Base-by-base conservation (phyloP, 1,139 yeast genomes). In the Geotrichum klebahnii region DNA sequence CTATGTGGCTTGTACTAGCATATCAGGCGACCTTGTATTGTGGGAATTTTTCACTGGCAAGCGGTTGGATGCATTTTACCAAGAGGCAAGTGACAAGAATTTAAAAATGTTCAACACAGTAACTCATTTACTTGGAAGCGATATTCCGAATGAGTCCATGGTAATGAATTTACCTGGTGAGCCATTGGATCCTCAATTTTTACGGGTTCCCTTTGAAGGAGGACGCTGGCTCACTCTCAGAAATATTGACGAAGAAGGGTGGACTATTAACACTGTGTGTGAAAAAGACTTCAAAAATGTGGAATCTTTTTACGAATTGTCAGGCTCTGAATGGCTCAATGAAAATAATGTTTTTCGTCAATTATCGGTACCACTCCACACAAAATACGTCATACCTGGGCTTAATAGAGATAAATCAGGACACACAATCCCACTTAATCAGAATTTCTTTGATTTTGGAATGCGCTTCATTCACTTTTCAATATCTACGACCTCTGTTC, bases 221-320 rank as follows among this genome's bases (percentile, higher is more conserved):
- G 63, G 63, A 2, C 37, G 52, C 16, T 58, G 60, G 56, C 32
- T 62, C 4, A 59, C 60, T 42, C 55, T 73, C 5, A 61, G 72
- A 0, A 57, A 72, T 10, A 57, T 80, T 26, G 67, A 67, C 4
- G 82, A 79, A 44, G 77, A 74, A 54, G 79, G 78, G 46, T 81
- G 88, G 87, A 74, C 84, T 1, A 65, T 74, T 10, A 70, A 69
- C 44, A 70, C 72, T 1, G 62, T 81, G 1, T 60, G 64, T 12
- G 63, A 70, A 1, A 56, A 57, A 3, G 71, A 67, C 55, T 82
- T 83, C 66, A 70, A 72, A 52, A 68, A 68, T 12, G 87, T 82
- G 1, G 65, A 67, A 23, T 72, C 78, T 1, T 56, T 81, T 2
- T 61, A 67, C 19, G 76, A 75, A 12, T 70, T 80, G 48, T 73